phyloP scores from a whole-genome alignment of 75 land plant species.

The Selaginella moellendorffii region DNA sequence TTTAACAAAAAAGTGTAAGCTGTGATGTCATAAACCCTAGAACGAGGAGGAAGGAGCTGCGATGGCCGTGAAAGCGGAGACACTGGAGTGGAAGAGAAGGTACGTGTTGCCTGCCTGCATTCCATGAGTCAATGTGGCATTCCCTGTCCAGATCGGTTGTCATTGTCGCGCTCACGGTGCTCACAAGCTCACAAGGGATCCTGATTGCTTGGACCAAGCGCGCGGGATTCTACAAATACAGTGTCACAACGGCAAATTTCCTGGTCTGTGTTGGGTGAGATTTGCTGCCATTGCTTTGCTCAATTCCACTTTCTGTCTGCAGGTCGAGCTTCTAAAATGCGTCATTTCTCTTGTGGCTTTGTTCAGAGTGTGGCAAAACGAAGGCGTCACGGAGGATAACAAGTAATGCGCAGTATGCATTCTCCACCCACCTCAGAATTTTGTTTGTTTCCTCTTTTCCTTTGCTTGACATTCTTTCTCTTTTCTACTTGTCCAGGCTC shows the following conservation, averaged over 20 bases:
- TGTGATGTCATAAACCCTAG: too few relatives aligned
- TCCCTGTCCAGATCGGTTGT: conserved; percentile 69
- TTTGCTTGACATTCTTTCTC: too few relatives aligned
- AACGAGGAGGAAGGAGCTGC: too few relatives aligned
- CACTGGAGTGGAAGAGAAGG: too few relatives aligned
- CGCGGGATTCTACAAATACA: conserved; percentile 71
- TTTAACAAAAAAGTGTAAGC: too few relatives aligned
- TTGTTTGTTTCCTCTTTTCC: not conserved
- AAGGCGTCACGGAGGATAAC: conserved; percentile 81
- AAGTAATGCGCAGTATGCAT: conserved; percentile 26
- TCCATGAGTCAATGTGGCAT: too few relatives aligned
- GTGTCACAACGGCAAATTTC: conserved; percentile 79
- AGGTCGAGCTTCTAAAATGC: conserved; percentile 81
- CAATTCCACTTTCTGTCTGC: conserved; percentile 1
- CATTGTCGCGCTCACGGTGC: conserved; percentile 57
- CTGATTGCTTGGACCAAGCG: conserved; percentile 83
- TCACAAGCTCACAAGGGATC: conserved; percentile 83
- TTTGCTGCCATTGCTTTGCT: too few relatives aligned
- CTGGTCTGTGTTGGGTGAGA: conserved; percentile 32
- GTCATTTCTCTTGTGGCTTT: conserved; percentile 55
- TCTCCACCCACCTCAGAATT: not conserved
- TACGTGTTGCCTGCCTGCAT: too few relatives aligned
- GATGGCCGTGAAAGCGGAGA: too few relatives aligned
- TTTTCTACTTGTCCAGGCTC: conserved; percentile 28
- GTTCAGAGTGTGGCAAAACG: conserved; percentile 41